These are phyloP conservation scores for Tulasnella sp. DNA, from an alignment of 768 basidiomycete genomes.

Conservation along the genomic window DNA sequence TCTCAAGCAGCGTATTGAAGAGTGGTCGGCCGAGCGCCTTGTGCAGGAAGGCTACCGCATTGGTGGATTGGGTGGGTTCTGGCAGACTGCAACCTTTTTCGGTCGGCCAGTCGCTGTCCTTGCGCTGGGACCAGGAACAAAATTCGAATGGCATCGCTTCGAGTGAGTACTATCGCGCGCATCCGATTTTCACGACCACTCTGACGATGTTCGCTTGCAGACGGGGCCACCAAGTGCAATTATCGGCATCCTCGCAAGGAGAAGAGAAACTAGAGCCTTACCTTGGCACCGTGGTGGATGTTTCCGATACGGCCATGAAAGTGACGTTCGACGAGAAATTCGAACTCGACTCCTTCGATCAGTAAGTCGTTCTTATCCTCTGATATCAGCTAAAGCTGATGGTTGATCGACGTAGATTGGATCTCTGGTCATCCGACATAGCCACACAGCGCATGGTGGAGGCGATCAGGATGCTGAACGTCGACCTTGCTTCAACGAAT, in stretches of 20 bases:
- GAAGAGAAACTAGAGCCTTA: conserved; percentile 45
- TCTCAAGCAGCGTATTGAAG: conserved; percentile 49
- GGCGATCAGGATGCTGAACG: conserved; percentile 47
- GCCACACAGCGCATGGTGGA: conserved; percentile 56
- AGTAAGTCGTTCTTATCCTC: neutral
- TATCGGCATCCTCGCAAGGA: conserved; percentile 44
- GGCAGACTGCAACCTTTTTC: conserved; percentile 49
- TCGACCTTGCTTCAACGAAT: conserved; percentile 35
- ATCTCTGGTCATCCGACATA: conserved; percentile 56
- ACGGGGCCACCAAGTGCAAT: conserved; percentile 48
- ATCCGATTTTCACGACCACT: neutral
- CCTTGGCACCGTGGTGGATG: conserved; percentile 44
- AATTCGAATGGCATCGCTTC: conserved; percentile 55
- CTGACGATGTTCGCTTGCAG: conserved; percentile 28
- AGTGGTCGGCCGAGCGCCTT: conserved; percentile 52
- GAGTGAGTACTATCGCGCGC: conserved; percentile 37
- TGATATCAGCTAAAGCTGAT: neutral
- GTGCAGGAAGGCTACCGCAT: conserved; percentile 63
- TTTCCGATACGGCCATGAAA: conserved; percentile 40
- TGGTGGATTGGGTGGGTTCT: conserved; percentile 52
- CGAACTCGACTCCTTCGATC: conserved; percentile 30
- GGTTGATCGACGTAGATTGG: conserved; percentile 34
- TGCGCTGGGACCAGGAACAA: conserved; percentile 46
- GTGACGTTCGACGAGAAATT: conserved; percentile 45
- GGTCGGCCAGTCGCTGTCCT: conserved; percentile 60